phyloP scores from a whole-genome alignment of 2,329 filamentous ascomycete genomes.

The Exophiala dermatitidis region DNA sequence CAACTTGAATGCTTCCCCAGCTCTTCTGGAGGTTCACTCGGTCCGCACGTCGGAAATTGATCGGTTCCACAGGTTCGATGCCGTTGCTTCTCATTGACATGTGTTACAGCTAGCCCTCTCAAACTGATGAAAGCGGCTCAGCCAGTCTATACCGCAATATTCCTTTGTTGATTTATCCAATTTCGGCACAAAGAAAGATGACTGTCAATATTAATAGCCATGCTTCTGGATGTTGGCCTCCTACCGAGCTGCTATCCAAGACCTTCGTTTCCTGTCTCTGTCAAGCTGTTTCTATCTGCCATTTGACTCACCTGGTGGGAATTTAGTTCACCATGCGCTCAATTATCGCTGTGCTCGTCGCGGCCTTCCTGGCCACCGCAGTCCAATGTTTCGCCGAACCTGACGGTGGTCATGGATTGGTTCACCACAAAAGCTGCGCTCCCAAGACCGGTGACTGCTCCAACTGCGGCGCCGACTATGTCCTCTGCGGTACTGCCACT shows the following conservation, averaged over 20 bases:
- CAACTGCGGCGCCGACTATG: conserved; percentile 13
- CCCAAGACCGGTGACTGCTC: conserved; percentile 6
- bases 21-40: no score
- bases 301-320: neutral
- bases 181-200: conserved; percentile 17
- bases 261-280: conserved; percentile 6
- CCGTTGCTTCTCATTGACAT: conserved; percentile 13
- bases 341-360: conserved; percentile 4
- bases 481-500: conserved; percentile 11
- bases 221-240: neutral
- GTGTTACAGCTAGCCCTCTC: conserved; percentile 3
- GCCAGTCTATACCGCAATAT: conserved; percentile 7
- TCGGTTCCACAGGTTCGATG: conserved; percentile 5
- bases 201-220: conserved; percentile 7
- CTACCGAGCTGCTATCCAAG: conserved; percentile 8
- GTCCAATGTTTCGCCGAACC: conserved; percentile 4
- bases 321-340: conserved; percentile 13
- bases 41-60: conserved; percentile 5
- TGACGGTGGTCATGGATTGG: neutral
- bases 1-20: no score
- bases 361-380: conserved; percentile 8
- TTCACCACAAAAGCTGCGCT: conserved; percentile 3
- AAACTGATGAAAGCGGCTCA: conserved; percentile 11
- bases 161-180: conserved; percentile 18
- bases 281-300: no score